Base-by-base conservation (phyloP, 2,329 filamentous ascomycete genomes). In the Aspergillus carbonarius region DNA sequence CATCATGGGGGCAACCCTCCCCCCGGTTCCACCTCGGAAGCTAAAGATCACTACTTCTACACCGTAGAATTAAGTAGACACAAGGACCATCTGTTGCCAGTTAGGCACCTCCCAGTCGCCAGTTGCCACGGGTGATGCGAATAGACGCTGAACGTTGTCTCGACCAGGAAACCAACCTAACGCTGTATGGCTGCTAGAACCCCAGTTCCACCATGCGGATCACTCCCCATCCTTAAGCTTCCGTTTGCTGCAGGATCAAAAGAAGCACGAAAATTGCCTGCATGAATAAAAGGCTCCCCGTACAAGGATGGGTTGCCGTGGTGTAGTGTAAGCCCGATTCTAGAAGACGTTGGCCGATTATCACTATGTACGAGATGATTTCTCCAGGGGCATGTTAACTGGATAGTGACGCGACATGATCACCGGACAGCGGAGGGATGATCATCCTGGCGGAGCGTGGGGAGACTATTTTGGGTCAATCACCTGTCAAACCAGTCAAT, bases 21-120 rank as follows among this genome's bases (percentile, higher is more conserved):
- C 37, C 48, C 44, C 37, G 55, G 57, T 55, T 55, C 57, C 53
- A 56, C 57, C 53, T 48, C 57, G 57, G 57, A 56, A 59, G 53
- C 57, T 59, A 59, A 59, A 10, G 25, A 34, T 35, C 46, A 34
- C 37, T 27, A 34, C 23, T 20, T 23, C 39, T 34, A 46, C 39
- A 44, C 39, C 44, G 23, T 27, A 57, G 48, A 18, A 37, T 52
- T 32, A 32, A 32, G 30, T 12, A 32, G 9, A 32, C 30, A 32
- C 30, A 32, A 32, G 30, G 30, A 32, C 30, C 30, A 32, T 32
- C 30, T 8, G 30, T 32, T 32, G 27, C 27, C 27, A 4, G 2
- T 9, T 30, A 30, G 25, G 4, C 25, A 27, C 7, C 7, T 27
- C 4, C 27, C 46, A 17, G 12, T 48, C 18, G 48, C 48, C 17